Percentiles rank a stretch among this genome's conserved stretches.
phyloP scores from a whole-genome alignment of 345 rosid genomes.

The Murraya koenigii region DNA sequence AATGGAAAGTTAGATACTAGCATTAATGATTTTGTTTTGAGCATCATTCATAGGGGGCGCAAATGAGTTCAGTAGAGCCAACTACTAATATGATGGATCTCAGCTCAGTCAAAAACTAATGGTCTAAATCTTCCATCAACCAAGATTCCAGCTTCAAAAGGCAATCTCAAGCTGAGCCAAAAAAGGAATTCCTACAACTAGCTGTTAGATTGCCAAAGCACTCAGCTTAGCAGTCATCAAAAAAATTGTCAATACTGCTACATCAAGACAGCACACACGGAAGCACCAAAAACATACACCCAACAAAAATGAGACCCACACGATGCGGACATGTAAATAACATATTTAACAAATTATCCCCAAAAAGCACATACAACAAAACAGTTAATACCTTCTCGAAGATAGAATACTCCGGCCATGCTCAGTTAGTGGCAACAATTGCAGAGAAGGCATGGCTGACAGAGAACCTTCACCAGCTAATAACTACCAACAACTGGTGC shows the following conservation, averaged over 20 bases:
- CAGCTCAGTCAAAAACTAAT: neutral
- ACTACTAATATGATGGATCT: neutral
- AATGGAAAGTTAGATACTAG: neutral
- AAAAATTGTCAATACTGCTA: neutral
- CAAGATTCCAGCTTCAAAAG: neutral
- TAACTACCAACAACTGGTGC: constrained; percentile 22
- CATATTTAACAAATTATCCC: constrained; percentile 3
- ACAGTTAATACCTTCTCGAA: constrained; percentile 62
- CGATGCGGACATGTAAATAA: neutral
- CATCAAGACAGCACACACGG: neutral
- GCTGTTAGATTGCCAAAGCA: neutral
- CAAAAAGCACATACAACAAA: neutral
- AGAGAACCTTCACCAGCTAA: constrained; percentile 5
- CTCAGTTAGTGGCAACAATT: constrained; percentile 82
- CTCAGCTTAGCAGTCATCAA: neutral
- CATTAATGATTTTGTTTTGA: neutral
- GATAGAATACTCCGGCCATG: constrained; percentile 75
- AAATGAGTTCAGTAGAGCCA: neutral
- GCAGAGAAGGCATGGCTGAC: constrained; percentile 83
- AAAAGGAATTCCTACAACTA: neutral
- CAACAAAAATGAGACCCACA: neutral
- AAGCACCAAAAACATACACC: neutral
- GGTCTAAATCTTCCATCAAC: neutral
- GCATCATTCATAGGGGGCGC: neutral
- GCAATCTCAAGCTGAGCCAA: neutral